Base-by-base conservation (phyloP, 1,139 yeast species). In the Suhomyces bribrorum region DNA sequence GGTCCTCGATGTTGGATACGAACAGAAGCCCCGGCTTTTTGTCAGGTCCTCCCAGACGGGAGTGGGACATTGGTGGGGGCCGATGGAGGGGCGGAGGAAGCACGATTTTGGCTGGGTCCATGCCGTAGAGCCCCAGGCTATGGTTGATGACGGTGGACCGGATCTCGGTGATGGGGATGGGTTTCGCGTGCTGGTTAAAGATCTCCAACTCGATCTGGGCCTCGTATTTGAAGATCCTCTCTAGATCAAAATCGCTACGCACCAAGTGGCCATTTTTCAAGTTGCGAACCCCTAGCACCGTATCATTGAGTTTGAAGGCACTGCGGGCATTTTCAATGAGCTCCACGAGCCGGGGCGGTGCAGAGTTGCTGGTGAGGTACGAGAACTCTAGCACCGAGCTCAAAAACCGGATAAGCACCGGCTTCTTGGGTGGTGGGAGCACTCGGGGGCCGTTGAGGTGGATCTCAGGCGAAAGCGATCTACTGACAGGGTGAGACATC, bases 261-360 rank as follows among this genome's bases (percentile, higher is more conserved):
- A 69, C 50, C 9, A 62, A 47, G 4, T 41, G 43, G 4, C 65
- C 66, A 26, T 51, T 53, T 20, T 32, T 31, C 14, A 36, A n/a
- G 22, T 47, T 41, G 14, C 47, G 43, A 31, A 52, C 41, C 8
- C 48, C 46, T 25, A 50, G 40, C 9, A 46, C 36, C n/a, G 45
- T 28, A 15, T 45, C 47, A 23, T 39, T 44, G 15, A 50, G 43
- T 32, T 76, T 74, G 58, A 86, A 86, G 12, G 88, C 89, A 37
- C 72, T 66, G 44, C 78, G 77, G 14, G 86, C 87, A 55, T 86
- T 86, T 40, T 83, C 86, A 14, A 85, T 55, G 14, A 86, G 62
- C 55, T 86, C 95, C 13, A 74, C 52, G 41, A 77, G 66, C 5
- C 85, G 79, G 5, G 90, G 95, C 2, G 89, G 82, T 0, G 90